A percentile compares a stretch with the other conserved stretches of the same genome.
Conservation (phyloP, 108 stramenopile species). For the Cylindrotheca closterium region DNA sequence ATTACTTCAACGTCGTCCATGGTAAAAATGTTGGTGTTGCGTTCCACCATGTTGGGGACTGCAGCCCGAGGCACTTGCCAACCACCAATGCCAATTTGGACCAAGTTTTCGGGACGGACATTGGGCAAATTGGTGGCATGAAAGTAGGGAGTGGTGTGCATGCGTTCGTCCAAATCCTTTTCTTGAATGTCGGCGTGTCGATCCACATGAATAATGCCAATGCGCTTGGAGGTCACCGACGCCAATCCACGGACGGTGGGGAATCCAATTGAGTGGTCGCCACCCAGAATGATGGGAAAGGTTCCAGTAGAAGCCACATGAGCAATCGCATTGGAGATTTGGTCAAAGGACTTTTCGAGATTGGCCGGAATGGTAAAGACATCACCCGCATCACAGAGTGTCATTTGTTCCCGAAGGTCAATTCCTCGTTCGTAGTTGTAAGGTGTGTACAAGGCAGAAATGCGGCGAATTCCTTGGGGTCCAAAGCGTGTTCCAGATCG, state of each 20-base stretch:
- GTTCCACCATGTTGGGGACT: constrained; percentile 76
- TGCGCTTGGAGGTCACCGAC: constrained; percentile 74
- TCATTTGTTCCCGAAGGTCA: constrained; percentile 85
- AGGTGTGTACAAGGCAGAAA: constrained; percentile 73
- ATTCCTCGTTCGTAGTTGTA: constrained; percentile 87
- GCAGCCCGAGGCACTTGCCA: constrained; percentile 86
- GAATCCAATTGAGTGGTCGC: constrained; percentile 83
- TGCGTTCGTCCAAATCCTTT: constrained; percentile 79
- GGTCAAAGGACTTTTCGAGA: constrained; percentile 84
- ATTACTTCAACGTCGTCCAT: constrained; percentile 83
- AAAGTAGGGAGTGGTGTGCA: constrained; percentile 89
- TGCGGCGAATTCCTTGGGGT: constrained; percentile 81
- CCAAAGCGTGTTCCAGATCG: constrained; percentile 82
- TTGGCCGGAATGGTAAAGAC: constrained; percentile 88
- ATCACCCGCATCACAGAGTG: constrained; percentile 52
- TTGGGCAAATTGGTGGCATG: constrained; percentile 88
- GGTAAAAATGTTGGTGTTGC: constrained; percentile 86
- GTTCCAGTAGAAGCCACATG: constrained; percentile 68
- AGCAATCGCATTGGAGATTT: constrained; percentile 82
- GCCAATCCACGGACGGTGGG: constrained; percentile 81
- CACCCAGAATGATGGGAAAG: constrained; percentile 83
- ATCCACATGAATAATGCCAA: constrained; percentile 88
- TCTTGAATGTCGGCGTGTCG: constrained; percentile 89
- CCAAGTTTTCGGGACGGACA: constrained; percentile 76
- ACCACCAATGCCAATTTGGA: constrained; percentile 87